These are phyloP conservation scores for Euphorbia tirucalli DNA, from an alignment of 345 rosid species.

Conservation along the genomic window DNA sequence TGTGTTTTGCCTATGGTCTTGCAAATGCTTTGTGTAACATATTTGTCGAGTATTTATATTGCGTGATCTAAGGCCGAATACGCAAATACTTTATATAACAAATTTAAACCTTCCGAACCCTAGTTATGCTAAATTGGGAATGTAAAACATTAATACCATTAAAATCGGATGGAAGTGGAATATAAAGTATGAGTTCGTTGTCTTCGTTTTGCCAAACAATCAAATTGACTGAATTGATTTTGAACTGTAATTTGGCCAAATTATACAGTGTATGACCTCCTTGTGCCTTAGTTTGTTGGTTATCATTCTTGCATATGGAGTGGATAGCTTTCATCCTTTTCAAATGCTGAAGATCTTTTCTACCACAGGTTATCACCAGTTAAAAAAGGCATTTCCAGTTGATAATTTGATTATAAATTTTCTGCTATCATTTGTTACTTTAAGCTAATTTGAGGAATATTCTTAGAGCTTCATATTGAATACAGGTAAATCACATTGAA, in stretches of 20 bases:
- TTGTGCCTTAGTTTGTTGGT: background rate
- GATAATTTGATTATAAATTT: background rate
- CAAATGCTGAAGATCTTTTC: background rate
- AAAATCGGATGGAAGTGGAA: background rate
- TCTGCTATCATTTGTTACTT: background rate
- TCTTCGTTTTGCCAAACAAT: background rate
- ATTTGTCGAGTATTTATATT: background rate
- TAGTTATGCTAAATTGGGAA: background rate
- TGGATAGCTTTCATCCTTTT: background rate
- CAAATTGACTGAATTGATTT: background rate
- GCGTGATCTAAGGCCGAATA: background rate
- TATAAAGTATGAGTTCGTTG: background rate
- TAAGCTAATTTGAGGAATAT: slow-evolving; percentile 43
- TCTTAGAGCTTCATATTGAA: slow-evolving; percentile 95
- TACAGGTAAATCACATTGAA: slow-evolving; percentile 98
- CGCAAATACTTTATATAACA: background rate
- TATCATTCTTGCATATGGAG: background rate
- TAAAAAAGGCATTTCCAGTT: background rate
- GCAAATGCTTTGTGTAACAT: background rate
- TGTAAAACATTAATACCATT: background rate
- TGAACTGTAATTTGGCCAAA: background rate
- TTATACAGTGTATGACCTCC: background rate
- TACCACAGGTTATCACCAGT: background rate
- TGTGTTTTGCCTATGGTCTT: background rate
- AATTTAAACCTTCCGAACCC: background rate